Percentiles rank a stretch among this genome's conserved stretches.
phyloP scores from a whole-genome alignment of 768 basidiomycete genomes.

The Asterophora lycoperdoides region DNA sequence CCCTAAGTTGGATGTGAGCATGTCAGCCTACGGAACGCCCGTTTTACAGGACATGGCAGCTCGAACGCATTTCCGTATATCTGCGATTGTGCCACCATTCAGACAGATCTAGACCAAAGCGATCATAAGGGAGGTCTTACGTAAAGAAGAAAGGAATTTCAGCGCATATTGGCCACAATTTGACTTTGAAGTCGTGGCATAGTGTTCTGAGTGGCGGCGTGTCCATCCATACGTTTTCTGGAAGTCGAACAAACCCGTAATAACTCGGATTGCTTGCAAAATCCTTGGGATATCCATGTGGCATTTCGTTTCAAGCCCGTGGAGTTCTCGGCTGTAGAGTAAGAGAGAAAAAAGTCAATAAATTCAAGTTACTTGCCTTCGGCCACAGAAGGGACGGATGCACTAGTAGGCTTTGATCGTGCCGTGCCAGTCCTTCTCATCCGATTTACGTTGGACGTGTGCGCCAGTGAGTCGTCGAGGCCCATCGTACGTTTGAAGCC shows the following conservation, averaged over 20 bases:
- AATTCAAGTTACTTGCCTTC: neutral
- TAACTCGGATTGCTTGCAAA: slow-evolving; percentile 1
- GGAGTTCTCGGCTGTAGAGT: slow-evolving; percentile 8
- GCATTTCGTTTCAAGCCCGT: slow-evolving; percentile 1
- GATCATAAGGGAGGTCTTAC: slow-evolving; percentile 13
- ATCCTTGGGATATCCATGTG: neutral
- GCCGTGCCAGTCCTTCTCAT: slow-evolving; percentile 4
- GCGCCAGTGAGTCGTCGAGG: slow-evolving; percentile 1
- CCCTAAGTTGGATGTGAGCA: neutral
- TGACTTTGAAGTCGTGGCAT: neutral
- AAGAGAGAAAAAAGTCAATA: neutral
- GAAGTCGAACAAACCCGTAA: neutral
- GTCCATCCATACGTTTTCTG: slow-evolving; percentile 1
- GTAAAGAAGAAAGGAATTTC: neutral
- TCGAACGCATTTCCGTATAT: slow-evolving; percentile 6
- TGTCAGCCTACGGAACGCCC: slow-evolving; percentile 2
- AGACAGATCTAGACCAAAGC: slow-evolving; percentile 2
- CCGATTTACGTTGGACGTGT: slow-evolving; percentile 10
- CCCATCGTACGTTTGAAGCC: neutral
- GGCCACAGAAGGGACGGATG: slow-evolving; percentile 13
- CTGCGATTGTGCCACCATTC: slow-evolving; percentile 5
- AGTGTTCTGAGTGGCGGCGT: slow-evolving; percentile 1
- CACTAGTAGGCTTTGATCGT: slow-evolving; percentile 20
- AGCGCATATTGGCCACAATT: neutral
- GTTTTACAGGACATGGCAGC: slow-evolving; percentile 4